Evolutionary conservation across 345 rosid species (phyloP), one percentile per base, ranked within the genome.

Genomic region (Brassica rapa): DNA sequence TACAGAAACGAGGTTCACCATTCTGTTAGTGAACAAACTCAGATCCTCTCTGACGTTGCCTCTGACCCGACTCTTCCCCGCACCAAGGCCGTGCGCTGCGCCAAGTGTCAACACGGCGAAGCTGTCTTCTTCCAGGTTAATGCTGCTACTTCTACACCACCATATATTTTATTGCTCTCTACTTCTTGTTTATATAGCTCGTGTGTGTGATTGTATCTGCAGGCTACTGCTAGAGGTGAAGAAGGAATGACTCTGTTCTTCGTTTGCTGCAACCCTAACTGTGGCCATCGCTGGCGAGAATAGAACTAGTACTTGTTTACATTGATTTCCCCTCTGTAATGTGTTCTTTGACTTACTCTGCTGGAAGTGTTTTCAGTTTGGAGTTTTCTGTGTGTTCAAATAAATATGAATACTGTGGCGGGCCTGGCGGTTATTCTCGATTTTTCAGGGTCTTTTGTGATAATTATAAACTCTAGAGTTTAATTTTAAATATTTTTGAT

Each of bases 231-330:
- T 37, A 87, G 97, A 82, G 98, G 98, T 3, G 98, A 93, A 86
- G 99, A 93, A 77, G 96, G 96, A 65, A 93, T 93, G 99, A 89
- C 96, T 0, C 85, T 95, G 83, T 93, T 90, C 74, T 91, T 90
- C 35, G 99, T 95, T 33, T 93, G 99, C 85, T 95, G 97, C 85
- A 93, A 93, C 82, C 91, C 97, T 0, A 91, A 81, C 25, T 95
- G 99, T 59, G 85, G 91, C 15, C 71, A 91, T 70, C 86, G 97
- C 0, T 95, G 98, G 99, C 89, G 94, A 83, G 98, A 93, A 68
- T 85, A 81, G 53, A 41, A 41, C 49, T 41, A 12, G 9, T 53
- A 11, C 10, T 62, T 15, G 12, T 14, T 37, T 19, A 25, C 49
- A 25, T 16, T 77, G 2, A 8, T 37, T 37, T 37, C 43, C 43